Evolutionary conservation across 129 eudicot species (phyloP).

Genomic region (Sambucus nigra): DNA sequence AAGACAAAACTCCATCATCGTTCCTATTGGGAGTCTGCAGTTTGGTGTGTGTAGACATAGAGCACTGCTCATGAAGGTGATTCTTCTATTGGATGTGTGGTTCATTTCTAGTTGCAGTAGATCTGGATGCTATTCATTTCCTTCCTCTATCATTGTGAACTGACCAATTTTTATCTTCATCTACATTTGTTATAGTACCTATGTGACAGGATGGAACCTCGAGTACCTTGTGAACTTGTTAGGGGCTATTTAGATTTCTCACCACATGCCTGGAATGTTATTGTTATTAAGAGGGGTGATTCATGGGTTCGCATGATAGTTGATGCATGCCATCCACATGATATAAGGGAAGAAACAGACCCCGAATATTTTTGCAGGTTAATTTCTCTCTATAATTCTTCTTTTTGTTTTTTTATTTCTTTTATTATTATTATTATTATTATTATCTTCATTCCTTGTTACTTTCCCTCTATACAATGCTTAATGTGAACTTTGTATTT

Average conservation of each 20-base stretch:
- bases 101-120: conserved; percentile 3
- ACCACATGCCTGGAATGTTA: conserved; percentile 97
- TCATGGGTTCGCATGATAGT: conserved; percentile 79
- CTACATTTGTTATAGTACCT: conserved; percentile 47
- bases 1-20: conserved; percentile 52
- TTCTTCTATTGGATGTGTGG: conserved; percentile 5
- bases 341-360: conserved; percentile 80
- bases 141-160: conserved; percentile 1
- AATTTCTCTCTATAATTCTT: neutral
- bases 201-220: conserved; percentile 93
- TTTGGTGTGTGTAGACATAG: conserved; percentile 96
- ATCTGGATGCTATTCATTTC: neutral
- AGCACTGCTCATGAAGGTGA: conserved; percentile 88
- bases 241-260: conserved; percentile 90
- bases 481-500: no score
- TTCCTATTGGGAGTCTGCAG: conserved; percentile 79
- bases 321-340: conserved; percentile 94
- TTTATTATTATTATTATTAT: no score
- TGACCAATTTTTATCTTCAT: conserved; percentile 9
- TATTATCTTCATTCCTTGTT: no score
- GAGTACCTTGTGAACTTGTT: conserved; percentile 93
- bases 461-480: no score
- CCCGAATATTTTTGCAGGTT: conserved; percentile 84
- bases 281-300: conserved; percentile 57
- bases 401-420: neutral